These are phyloP conservation scores for Cornus kousa DNA, from an alignment of 148 eudicot species.

Conservation along the genomic window DNA sequence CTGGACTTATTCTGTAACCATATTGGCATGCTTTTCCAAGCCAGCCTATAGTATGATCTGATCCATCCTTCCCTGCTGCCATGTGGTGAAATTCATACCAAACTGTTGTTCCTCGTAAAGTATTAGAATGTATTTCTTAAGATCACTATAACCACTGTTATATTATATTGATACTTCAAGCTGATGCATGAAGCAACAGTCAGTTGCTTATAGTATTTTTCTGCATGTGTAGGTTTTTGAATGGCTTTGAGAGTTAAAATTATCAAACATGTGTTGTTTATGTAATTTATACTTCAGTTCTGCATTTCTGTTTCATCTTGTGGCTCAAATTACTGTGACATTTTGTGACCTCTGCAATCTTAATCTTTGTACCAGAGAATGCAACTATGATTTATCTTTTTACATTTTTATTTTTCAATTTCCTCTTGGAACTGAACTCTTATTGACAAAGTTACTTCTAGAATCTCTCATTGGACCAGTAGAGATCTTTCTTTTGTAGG, in stretches of 20 bases:
- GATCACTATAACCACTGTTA: neutral
- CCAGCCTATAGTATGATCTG: neutral
- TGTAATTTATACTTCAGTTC: neutral
- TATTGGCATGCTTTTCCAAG: neutral
- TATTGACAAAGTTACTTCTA: too few relatives aligned
- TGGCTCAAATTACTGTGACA: neutral
- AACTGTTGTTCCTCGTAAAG: neutral
- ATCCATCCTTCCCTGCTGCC: neutral
- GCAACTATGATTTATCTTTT: neutral
- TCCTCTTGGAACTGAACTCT: neutral
- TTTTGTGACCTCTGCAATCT: neutral
- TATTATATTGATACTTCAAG: neutral
- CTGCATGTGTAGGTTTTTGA: too few relatives aligned
- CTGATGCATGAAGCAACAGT: neutral
- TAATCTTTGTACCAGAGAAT: neutral
- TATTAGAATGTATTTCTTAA: neutral
- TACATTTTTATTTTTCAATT: neutral
- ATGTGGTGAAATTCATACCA: neutral
- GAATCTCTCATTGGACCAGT: too few relatives aligned
- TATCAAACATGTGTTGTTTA: neutral
- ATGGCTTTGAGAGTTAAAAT: neutral
- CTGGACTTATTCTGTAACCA: neutral
- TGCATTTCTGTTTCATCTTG: neutral
- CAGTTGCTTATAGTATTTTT: neutral
- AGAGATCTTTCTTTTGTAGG: too few relatives aligned